phyloP scores from a whole-genome alignment of 148 eudicot species.

The Amaranthus cruentus region DNA sequence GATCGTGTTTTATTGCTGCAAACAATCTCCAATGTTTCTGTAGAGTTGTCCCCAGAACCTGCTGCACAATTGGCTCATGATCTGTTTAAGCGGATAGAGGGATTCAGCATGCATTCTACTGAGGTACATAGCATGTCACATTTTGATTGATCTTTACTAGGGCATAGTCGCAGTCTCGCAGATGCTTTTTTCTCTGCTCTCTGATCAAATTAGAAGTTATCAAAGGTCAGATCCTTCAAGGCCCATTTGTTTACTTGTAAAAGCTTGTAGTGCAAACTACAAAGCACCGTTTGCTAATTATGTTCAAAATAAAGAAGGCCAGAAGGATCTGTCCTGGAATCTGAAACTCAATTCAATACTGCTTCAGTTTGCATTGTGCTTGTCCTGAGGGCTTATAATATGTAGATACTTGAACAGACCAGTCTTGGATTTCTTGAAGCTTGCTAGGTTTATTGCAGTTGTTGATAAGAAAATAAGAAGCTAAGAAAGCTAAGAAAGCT shows the following conservation, averaged over 20 bases:
- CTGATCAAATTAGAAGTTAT: background rate
- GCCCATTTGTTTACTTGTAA: no score
- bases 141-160: background rate
- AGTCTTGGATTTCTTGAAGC: background rate
- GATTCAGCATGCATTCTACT: slow-evolving; percentile 82
- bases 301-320: background rate
- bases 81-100: slow-evolving; percentile 70
- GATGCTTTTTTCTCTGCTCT: background rate
- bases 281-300: background rate
- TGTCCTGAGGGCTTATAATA: background rate
- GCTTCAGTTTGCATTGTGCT: background rate
- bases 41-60: slow-evolving; percentile 79
- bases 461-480: background rate
- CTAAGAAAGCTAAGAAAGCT: background rate
- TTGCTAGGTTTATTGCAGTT: background rate
- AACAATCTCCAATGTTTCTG: slow-evolving; percentile 87
- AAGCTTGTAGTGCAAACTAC: background rate
- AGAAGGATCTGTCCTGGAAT: background rate
- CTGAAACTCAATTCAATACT: background rate
- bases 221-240: background rate
- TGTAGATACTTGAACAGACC: background rate
- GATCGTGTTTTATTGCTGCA: slow-evolving; percentile 87
- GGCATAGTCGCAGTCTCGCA: background rate
- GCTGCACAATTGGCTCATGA: slow-evolving; percentile 95
- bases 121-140: slow-evolving; percentile 51